Evolutionary conservation across 192 early-diverging fungal species (phyloP), one percentile per base, ranked within the genome.

Genomic region (Coemansia umbellata): DNA sequence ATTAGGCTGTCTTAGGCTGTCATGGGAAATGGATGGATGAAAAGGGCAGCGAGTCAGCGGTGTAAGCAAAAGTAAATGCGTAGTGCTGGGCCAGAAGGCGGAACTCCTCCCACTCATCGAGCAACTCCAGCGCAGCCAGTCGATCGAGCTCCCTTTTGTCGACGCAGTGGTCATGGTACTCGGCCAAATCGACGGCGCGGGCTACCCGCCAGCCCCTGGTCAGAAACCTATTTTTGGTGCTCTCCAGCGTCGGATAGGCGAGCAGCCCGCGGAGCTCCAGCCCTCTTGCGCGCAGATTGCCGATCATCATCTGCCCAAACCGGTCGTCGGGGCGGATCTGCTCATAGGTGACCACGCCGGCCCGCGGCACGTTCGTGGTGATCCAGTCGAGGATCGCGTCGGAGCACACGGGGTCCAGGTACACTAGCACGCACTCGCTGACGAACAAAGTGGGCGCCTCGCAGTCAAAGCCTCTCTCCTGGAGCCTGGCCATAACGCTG

Each of bases 21-120:
- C n/a, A n/a, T n/a, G n/a, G n/a, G n/a, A n/a, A n/a, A n/a, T 92
- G 58, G 37, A 18, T 18, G 21, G 24, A 5, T 0, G 1, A 15
- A 37, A 70, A 59, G 14, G 32, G 50, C n/a, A 45, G 17, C 2
- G 55, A 17, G 3, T 53, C 33, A 5, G 31, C 26, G 3, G 60
- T 78, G 50, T 63, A 80, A 4, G 88, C 85, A 82, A 84, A 87
- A 0, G 89, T 81, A 37, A 94, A 78, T 33, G 91, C 93, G 50
- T 97, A 97, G 78, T 97, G 94, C 4, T 67, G 69, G 2, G 83
- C 81, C 26, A 97, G 76, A 14, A 97, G 55, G 21, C 60, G 67
- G 87, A 91, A 97, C 69, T 93, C 93, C 65, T 97, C 94, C 30
- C 92, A 63, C 77, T 97, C 93, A 65, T 95, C 93, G 56, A 95